phyloP scores from a whole-genome alignment of 2,329 filamentous ascomycete species.

The Fusarium kyushuense region DNA sequence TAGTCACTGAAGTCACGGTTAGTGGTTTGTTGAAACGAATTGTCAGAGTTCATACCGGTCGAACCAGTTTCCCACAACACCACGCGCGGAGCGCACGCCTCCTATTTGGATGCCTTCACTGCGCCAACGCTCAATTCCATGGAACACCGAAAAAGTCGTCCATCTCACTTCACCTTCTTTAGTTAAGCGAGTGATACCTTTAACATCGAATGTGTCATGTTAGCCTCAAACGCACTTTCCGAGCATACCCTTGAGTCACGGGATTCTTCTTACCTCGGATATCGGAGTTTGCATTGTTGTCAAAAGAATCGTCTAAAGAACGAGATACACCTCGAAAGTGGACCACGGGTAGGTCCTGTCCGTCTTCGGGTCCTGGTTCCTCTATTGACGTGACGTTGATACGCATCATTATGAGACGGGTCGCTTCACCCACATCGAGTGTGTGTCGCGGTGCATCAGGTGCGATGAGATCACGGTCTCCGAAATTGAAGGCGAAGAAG shows the following conservation, averaged over 20 bases:
- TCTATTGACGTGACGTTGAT: constrained; percentile 72
- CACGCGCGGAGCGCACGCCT: constrained; percentile 72
- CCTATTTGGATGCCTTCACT: constrained; percentile 82
- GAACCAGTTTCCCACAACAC: constrained; percentile 82
- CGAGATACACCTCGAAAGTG: constrained; percentile 74
- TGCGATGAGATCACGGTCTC: constrained; percentile 55
- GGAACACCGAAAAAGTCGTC: constrained; percentile 74
- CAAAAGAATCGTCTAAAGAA: constrained; percentile 72
- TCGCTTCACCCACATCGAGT: constrained; percentile 73
- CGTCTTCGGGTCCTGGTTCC: constrained; percentile 68
- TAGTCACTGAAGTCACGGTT: constrained; percentile 64
- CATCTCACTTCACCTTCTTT: constrained; percentile 78
- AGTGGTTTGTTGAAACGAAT: background rate
- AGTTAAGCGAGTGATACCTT: constrained; percentile 74
- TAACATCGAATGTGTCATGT: constrained; percentile 43
- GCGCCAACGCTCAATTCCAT: constrained; percentile 78
- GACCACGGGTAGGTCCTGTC: constrained; percentile 71
- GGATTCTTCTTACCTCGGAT: constrained; percentile 67
- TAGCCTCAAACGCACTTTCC: constrained; percentile 21
- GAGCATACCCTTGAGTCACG: background rate
- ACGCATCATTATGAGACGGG: constrained; percentile 77
- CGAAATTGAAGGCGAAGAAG: constrained; percentile 79
- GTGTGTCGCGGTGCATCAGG: constrained; percentile 61
- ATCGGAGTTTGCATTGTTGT: constrained; percentile 75
- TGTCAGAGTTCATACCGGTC: constrained; percentile 67